Percentiles rank a stretch among this genome's conserved stretches.
Evolutionary conservation across 2,329 filamentous ascomycete genomes (phyloP).

Genomic region (Didymella pinodella): DNA sequence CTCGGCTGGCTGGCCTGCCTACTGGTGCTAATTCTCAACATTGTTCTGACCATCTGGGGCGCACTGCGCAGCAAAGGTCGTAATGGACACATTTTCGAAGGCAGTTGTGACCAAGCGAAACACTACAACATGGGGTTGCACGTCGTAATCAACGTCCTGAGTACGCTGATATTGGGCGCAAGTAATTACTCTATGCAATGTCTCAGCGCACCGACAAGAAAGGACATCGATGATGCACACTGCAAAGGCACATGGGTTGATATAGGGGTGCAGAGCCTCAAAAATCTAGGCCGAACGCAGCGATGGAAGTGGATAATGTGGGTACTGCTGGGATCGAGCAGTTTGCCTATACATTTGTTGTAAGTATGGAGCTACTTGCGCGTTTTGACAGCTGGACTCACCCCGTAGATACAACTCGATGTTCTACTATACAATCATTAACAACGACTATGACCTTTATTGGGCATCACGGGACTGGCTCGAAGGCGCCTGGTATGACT

Average conservation of each 20-base stretch:
- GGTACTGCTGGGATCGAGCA: not conserved
- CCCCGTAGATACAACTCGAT: not conserved
- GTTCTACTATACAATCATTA: not conserved
- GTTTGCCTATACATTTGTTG: not conserved
- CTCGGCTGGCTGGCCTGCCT: not conserved
- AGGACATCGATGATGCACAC: not conserved
- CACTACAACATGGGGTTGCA: constrained; percentile 44
- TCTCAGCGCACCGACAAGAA: constrained; percentile 56
- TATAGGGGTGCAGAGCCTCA: not conserved
- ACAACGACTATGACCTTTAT: not conserved
- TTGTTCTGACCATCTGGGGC: not conserved
- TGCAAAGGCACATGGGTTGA: not conserved
- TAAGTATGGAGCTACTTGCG: not conserved
- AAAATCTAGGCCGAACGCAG: not conserved
- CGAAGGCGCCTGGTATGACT: not conserved
- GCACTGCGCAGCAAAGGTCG: not conserved
- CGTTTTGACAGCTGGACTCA: not conserved
- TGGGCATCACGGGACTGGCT: not conserved
- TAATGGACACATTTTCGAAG: constrained; percentile 1
- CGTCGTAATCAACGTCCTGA: constrained; percentile 58
- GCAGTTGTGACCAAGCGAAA: not conserved
- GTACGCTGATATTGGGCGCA: constrained; percentile 55
- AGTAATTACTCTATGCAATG: constrained; percentile 61
- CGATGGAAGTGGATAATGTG: not conserved
- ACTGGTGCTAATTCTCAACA: not conserved